Evolutionary conservation across 1,284 basidiomycete species (phyloP).

Genomic region (Heterobasidion occidentale): DNA sequence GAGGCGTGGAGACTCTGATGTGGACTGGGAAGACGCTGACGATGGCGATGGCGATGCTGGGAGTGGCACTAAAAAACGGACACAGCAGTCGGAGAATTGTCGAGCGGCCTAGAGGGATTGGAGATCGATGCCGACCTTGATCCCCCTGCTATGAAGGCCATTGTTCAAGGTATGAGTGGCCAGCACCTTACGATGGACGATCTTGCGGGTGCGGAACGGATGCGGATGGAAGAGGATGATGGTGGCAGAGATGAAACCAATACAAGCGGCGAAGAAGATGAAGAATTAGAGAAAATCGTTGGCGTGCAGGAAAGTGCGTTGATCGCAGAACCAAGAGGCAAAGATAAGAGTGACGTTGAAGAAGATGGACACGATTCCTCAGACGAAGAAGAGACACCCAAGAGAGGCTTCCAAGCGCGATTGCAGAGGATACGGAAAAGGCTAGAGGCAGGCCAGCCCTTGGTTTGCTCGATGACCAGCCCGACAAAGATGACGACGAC

Average conservation of each 20-base stretch:
- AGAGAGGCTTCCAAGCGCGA: constrained; percentile 44
- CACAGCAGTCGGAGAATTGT: constrained; percentile 25
- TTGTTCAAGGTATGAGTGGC: constrained; percentile 44
- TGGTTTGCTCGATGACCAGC: constrained; percentile 11
- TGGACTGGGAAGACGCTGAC: constrained; percentile 58
- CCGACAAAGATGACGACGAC: constrained; percentile 18
- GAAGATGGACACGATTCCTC: constrained; percentile 19
- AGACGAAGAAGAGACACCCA: constrained; percentile 30
- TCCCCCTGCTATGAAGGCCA: constrained; percentile 42
- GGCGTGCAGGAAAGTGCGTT: constrained; percentile 11
- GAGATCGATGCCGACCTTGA: constrained; percentile 46
- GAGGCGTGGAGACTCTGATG: constrained; percentile 58
- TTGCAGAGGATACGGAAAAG: constrained; percentile 34
- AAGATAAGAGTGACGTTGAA: constrained; percentile 14
- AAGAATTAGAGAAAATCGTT: constrained; percentile 13
- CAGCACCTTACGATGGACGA: constrained; percentile 56
- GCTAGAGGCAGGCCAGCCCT: constrained; percentile 18
- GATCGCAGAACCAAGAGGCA: constrained; percentile 14
- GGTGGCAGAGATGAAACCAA: constrained; percentile 15
- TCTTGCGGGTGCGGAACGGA: constrained; percentile 43
- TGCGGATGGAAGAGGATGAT: constrained; percentile 47
- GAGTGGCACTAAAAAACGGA: neutral
- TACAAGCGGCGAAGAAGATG: constrained; percentile 20
- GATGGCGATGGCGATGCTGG: constrained; percentile 16
- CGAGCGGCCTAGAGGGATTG: constrained; percentile 41